phyloP scores from a whole-genome alignment of 306 rosid genomes.

The Cotoneaster glaucophyllus region DNA sequence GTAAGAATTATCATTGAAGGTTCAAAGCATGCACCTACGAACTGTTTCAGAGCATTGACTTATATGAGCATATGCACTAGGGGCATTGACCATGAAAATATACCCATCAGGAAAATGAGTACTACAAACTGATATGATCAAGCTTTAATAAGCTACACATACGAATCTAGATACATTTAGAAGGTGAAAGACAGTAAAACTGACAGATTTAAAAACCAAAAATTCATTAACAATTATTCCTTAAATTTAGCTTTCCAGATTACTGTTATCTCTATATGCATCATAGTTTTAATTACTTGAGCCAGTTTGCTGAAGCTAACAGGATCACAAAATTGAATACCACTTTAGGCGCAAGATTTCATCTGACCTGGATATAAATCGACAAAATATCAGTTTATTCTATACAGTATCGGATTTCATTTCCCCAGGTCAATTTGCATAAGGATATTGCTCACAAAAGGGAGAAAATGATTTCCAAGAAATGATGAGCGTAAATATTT shows the following conservation, averaged over 20 bases:
- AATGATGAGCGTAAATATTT: neutral
- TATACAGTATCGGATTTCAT: too few relatives aligned
- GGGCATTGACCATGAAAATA: neutral
- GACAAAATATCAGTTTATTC: too few relatives aligned
- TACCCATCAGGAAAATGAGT: neutral
- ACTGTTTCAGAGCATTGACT: slow-evolving; percentile 26
- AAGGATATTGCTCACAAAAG: neutral
- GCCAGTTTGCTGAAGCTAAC: neutral
- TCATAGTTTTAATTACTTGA: neutral
- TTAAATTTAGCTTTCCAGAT: neutral
- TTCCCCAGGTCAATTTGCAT: neutral
- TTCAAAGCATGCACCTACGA: slow-evolving; percentile 45
- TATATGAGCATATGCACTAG: neutral
- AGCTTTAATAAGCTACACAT: neutral
- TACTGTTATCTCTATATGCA: neutral
- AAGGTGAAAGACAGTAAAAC: neutral
- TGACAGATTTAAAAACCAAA: neutral
- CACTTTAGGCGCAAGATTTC: neutral
- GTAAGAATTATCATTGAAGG: slow-evolving; percentile 44
- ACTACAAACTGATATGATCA: neutral
- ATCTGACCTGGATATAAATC: neutral
- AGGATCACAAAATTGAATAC: neutral
- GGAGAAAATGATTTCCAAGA: neutral
- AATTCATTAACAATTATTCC: neutral
- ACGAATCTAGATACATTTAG: neutral